Evolutionary conservation across 78 protist genomes (phyloP), one percentile per base, ranked within the genome.

Genomic region (Pelomyxa schiedti): DNA sequence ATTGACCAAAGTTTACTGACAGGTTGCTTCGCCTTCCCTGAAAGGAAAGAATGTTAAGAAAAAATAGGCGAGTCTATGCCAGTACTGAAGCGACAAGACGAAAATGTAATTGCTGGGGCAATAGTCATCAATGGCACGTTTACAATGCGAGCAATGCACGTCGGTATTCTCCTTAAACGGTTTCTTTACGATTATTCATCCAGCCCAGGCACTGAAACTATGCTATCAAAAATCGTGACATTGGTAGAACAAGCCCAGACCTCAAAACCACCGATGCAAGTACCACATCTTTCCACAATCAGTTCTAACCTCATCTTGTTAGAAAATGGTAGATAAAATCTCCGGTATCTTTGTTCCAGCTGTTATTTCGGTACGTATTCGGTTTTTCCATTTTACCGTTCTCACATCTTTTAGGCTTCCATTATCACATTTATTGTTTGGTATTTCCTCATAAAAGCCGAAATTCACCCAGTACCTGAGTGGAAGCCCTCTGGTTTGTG

Each of bases 1-100:
- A 69, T 95, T 8, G 95, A 95, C 42, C 97, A 95, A 74, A 22
- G 93, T 22, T 77, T 91, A 91, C 65, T 96, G 39, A 95, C 99
- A 1, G n/a, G n/a, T n/a, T n/a, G n/a, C n/a, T n/a, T 38, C 69
- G 6, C 4, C 53, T 6, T 66, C 53, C 24, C 68, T 24, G 65
- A 8, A 30, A 8, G 8, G 42, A 7, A 7, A 37, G 26, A 16
- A 26, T 47, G 26, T 7, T 8, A 42, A 24, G 8, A 28, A 71
- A n/a, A n/a, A n/a, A n/a, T n/a, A n/a, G 96, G 98, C 66, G 98
- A 95, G 71, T 9, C 86, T 22, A 3, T 79, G 52, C 96, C 95
- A 1, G 88, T 80, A 0, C 1, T 63, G 72, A 94, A 93, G 78
- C 8, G 26, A 4, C 7, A 4, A 0, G 95, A 89, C n/a, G 83